Conservation (phyloP, 441 rosid genomes). For the Flueggea neowawraea region DNA sequence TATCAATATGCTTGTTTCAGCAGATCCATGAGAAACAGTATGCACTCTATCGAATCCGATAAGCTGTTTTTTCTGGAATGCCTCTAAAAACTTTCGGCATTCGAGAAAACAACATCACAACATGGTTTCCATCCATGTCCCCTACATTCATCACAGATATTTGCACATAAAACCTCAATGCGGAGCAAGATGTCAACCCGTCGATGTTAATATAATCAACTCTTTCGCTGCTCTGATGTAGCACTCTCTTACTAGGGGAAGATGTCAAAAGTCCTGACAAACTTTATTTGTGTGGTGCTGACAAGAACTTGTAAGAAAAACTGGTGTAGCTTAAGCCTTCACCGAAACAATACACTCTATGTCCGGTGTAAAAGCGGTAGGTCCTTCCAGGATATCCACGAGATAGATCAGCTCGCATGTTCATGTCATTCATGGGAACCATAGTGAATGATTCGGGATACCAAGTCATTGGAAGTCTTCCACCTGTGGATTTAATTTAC, state of each 20-base stretch:
- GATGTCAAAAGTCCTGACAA: slow-evolving; percentile 28
- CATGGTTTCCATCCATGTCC: slow-evolving; percentile 69
- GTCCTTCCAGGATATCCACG: slow-evolving; percentile 83
- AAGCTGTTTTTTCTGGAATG: slow-evolving; percentile 63
- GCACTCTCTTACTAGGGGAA: slow-evolving; percentile 31
- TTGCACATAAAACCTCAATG: slow-evolving; percentile 42
- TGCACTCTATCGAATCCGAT: slow-evolving; percentile 75
- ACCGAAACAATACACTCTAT: slow-evolving; percentile 63
- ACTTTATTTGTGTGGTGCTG: slow-evolving; percentile 53
- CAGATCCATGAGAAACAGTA: slow-evolving; percentile 29
- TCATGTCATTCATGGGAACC: slow-evolving; percentile 84
- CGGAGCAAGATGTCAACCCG: slow-evolving; percentile 44
- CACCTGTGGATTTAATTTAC: slow-evolving; percentile 35
- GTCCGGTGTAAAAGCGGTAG: slow-evolving; percentile 75
- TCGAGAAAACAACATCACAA: slow-evolving; percentile 57
- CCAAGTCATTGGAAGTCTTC: slow-evolving; percentile 94
- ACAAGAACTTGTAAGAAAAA: slow-evolving; percentile 52
- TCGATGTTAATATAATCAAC: slow-evolving; percentile 27
- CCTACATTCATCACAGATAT: slow-evolving; percentile 57
- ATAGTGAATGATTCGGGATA: slow-evolving; percentile 70
- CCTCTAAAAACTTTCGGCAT: slow-evolving; percentile 42
- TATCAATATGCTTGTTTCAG: slow-evolving; percentile 48
- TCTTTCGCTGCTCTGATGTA: slow-evolving; percentile 24
- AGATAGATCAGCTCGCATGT: slow-evolving; percentile 59
- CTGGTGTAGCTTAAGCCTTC: slow-evolving; percentile 75